Conservation (phyloP, 805 yeast genomes). For the Starmerella tilneyi region DNA sequence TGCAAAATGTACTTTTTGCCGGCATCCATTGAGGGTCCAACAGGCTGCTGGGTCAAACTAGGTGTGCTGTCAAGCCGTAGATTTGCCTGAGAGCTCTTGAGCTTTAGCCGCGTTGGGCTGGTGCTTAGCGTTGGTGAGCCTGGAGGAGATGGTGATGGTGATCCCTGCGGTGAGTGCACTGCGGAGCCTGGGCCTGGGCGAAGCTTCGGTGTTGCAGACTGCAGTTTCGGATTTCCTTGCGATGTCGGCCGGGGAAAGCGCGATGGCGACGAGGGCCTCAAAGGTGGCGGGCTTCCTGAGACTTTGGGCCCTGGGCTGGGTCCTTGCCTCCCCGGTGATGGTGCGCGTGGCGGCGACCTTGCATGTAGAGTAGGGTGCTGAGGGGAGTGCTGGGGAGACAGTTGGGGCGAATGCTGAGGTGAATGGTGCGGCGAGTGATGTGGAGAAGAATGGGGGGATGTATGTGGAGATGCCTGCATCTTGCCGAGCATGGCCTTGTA, state of each 20-base stretch:
- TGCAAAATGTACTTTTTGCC: conserved; percentile 22
- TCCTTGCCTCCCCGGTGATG: neutral
- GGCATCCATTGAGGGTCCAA: conserved; percentile 21
- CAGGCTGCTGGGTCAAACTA: neutral
- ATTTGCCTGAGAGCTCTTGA: conserved; percentile 14
- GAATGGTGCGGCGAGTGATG: conserved; percentile 14
- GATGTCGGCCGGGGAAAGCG: conserved; percentile 14
- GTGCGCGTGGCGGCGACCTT: conserved; percentile 5
- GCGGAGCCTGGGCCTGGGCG: conserved; percentile 12
- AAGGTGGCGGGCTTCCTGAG: conserved; percentile 9
- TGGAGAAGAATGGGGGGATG: conserved; percentile 12
- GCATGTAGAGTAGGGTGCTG: neutral
- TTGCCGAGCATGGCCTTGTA: conserved; percentile 39
- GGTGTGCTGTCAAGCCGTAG: conserved; percentile 8
- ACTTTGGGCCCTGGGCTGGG: conserved; percentile 3
- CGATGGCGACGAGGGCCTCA: conserved; percentile 7
- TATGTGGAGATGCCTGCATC: conserved; percentile 8
- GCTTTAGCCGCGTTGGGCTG: conserved; percentile 19
- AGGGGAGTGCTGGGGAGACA: neutral
- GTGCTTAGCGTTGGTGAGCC: conserved; percentile 27
- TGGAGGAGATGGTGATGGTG: conserved; percentile 23
- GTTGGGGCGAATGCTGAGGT: conserved; percentile 11
- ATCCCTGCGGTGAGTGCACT: conserved; percentile 19
- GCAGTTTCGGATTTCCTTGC: conserved; percentile 5
- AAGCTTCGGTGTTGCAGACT: conserved; percentile 11